phyloP scores from a whole-genome alignment of 2,329 filamentous ascomycete genomes.

The Aspergillus proliferans region DNA sequence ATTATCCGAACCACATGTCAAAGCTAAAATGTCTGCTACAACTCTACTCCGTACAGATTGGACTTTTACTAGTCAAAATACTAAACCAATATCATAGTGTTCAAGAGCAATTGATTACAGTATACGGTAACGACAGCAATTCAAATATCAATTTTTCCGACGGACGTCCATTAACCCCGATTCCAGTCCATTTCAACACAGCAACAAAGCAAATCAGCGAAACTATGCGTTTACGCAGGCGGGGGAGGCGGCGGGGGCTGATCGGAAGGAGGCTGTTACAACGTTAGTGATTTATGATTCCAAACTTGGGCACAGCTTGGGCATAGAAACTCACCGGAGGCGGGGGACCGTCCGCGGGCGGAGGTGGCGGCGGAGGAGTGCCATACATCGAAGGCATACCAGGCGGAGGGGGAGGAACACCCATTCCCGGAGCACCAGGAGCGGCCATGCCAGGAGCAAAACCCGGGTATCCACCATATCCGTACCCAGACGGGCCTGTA shows the following conservation, averaged over 20 bases:
- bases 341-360: constrained; percentile 37
- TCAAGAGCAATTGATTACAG: too few relatives aligned
- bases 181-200: neutral
- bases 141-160: too few relatives aligned
- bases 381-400: constrained; percentile 38
- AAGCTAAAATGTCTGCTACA: too few relatives aligned
- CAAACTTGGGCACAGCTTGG: neutral
- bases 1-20: too few relatives aligned
- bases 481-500: constrained; percentile 45
- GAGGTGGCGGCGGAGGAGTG: constrained; percentile 33
- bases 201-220: neutral
- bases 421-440: constrained; percentile 47
- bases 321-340: constrained; percentile 31
- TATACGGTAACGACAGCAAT: too few relatives aligned
- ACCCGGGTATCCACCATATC: constrained; percentile 50
- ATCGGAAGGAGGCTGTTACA: constrained; percentile 45
- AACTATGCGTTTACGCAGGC: constrained; percentile 23
- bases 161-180: too few relatives aligned
- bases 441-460: constrained; percentile 46
- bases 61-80: too few relatives aligned
- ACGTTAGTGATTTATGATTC: constrained; percentile 13
- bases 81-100: too few relatives aligned
- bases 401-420: constrained; percentile 39
- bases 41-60: too few relatives aligned
- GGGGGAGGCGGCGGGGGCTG: constrained; percentile 59